phyloP scores from a whole-genome alignment of 2,329 filamentous ascomycete genomes.

The Madurella mycetomatis region DNA sequence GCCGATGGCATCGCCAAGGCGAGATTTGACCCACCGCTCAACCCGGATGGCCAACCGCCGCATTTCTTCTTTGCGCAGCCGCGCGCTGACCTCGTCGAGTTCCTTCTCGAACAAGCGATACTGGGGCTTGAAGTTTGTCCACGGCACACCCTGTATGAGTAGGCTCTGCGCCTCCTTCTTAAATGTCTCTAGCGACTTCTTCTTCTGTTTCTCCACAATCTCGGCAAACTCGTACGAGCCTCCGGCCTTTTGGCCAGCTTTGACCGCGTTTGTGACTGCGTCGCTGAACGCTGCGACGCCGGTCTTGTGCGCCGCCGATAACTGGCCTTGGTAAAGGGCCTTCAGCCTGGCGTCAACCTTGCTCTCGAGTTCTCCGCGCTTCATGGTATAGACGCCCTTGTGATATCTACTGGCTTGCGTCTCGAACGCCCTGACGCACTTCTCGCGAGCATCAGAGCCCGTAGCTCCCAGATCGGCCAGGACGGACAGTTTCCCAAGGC shows the following conservation, averaged over 20 bases:
- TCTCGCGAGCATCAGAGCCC: conserved; percentile 67
- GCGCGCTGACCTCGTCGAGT: conserved; percentile 78
- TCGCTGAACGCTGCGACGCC: conserved; percentile 82
- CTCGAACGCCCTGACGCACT: conserved; percentile 80
- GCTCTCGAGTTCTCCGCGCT: conserved; percentile 75
- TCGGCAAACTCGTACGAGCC: conserved; percentile 90
- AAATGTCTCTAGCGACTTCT: conserved; percentile 68
- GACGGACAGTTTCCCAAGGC: conserved; percentile 67
- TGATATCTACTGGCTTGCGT: conserved; percentile 90
- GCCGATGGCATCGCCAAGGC: conserved; percentile 80
- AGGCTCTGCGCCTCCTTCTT: conserved; percentile 70
- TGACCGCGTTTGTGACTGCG: conserved; percentile 80
- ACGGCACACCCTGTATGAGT: conserved; percentile 72
- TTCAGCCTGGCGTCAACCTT: conserved; percentile 90
- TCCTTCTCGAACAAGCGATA: conserved; percentile 80
- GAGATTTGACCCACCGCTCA: conserved; percentile 88
- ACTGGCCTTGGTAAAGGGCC: conserved; percentile 80
- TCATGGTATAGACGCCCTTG: conserved; percentile 87
- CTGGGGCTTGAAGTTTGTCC: conserved; percentile 84
- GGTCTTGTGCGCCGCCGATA: conserved; percentile 82
- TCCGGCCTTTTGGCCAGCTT: conserved; percentile 87
- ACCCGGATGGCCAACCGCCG: conserved; percentile 82
- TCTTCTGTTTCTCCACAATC: conserved; percentile 82
- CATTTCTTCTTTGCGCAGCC: conserved; percentile 93
- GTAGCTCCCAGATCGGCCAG: conserved; percentile 68